Percentiles rank a stretch among this genome's conserved stretches.
Evolutionary conservation across 805 yeast species (phyloP).

Genomic region (Cyberlindnera amylophila): DNA sequence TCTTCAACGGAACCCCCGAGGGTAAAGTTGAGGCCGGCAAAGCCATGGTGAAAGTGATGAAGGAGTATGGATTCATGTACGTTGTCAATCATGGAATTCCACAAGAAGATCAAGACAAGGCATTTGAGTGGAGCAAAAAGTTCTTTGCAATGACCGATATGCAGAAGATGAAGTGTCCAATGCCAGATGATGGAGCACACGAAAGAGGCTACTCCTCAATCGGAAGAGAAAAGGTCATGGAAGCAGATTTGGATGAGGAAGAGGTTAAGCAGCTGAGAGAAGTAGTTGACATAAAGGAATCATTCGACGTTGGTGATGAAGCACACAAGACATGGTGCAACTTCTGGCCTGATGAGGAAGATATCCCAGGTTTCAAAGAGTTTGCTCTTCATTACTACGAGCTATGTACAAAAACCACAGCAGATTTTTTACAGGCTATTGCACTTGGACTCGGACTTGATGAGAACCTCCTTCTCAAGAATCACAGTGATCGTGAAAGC

Average conservation of each 20-base stretch:
- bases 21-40: conserved; percentile 21
- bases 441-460: conserved; percentile 21
- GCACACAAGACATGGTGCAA: conserved; percentile 15
- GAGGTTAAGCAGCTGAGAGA: conserved; percentile 16
- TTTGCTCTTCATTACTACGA: conserved; percentile 18
- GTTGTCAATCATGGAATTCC: conserved; percentile 22
- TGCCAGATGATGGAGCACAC: conserved; percentile 24
- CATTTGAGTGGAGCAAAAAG: conserved; percentile 20
- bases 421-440: conserved; percentile 19
- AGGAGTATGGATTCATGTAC: conserved; percentile 23
- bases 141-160: conserved; percentile 14
- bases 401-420: conserved; percentile 10
- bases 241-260: conserved; percentile 23
- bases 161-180: conserved; percentile 21
- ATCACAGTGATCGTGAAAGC: conserved; percentile 20
- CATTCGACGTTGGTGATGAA: conserved; percentile 25
- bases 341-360: conserved; percentile 25
- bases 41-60: conserved; percentile 24
- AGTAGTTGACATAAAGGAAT: conserved; percentile 26
- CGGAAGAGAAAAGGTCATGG: conserved; percentile 26
- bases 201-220: conserved; percentile 26
- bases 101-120: conserved; percentile 9
- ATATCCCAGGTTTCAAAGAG: conserved; percentile 23
- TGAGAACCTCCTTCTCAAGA: conserved; percentile 18
- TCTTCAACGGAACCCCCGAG: conserved; percentile 22